Evolutionary conservation across 306 rosid genomes (phyloP).

Genomic region (Sesbania bispinosa): DNA sequence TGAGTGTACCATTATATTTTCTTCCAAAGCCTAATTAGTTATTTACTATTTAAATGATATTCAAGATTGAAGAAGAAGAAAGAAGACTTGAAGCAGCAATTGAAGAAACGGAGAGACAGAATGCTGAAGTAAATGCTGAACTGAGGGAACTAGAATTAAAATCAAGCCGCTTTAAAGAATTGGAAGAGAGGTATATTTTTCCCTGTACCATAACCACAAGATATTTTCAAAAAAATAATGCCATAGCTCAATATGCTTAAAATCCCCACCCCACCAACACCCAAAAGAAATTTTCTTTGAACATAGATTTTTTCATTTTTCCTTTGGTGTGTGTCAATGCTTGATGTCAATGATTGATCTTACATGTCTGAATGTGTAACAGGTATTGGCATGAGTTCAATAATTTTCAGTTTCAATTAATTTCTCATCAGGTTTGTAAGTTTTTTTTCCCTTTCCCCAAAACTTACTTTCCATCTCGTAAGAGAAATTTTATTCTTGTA

Average conservation of each 20-base stretch:
- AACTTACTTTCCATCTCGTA: neutral
- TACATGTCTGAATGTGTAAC: conserved; percentile 31
- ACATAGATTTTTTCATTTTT: neutral
- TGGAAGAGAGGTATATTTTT: conserved; percentile 80
- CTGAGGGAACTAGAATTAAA: conserved; percentile 77
- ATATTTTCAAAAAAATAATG: conserved; percentile 20
- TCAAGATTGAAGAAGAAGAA: conserved; percentile 90
- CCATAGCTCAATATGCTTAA: neutral
- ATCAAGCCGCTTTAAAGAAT: conserved; percentile 72
- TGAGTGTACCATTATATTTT: conserved; percentile 18
- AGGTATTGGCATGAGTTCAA: conserved; percentile 99
- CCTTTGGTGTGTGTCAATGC: conserved; percentile 5
- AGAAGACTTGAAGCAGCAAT: conserved; percentile 87
- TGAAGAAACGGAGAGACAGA: conserved; percentile 76
- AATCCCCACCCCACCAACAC: neutral
- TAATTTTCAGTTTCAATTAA: conserved; percentile 92
- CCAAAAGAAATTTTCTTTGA: neutral
- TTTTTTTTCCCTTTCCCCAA: neutral
- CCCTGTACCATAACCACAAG: conserved; percentile 10
- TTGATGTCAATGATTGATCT: conserved; percentile 26
- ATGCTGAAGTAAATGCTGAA: conserved; percentile 73
- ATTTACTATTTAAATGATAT: conserved; percentile 33
- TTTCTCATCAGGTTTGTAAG: conserved; percentile 74
- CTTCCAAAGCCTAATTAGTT: conserved; percentile 19
- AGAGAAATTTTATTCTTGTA: neutral